A percentile compares a stretch with the other conserved stretches of the same genome.
Conservation (phyloP, 139 green algal genomes). For the Chlorella sp. region DNA sequence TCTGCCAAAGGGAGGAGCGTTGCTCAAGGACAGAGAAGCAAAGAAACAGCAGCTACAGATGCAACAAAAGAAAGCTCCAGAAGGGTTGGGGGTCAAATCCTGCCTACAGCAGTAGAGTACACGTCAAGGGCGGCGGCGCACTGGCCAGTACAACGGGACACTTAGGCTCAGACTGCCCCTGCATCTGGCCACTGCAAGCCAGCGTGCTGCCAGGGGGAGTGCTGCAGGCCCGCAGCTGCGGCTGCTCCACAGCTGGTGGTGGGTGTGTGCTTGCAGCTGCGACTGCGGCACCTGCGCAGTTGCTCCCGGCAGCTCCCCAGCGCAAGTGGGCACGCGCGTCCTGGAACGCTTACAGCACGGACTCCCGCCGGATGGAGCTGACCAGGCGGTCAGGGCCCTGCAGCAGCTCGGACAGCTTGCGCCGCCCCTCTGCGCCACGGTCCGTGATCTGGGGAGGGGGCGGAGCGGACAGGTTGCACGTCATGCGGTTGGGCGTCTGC, state of each 20-base stretch:
- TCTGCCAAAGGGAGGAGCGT: too few species aligned
- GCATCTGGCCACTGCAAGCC: too few species aligned
- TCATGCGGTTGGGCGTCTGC: too few species aligned
- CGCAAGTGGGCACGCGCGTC: too few species aligned
- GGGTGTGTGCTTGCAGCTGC: background rate
- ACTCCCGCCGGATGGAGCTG: slow-evolving; percentile 39
- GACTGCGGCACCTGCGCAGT: background rate
- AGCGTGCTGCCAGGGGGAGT: too few species aligned
- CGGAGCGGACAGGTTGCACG: too few species aligned
- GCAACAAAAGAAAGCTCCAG: too few species aligned
- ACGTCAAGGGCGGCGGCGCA: too few species aligned
- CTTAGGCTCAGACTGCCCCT: too few species aligned
- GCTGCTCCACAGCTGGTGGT: background rate
- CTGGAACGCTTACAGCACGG: slow-evolving; percentile 39
- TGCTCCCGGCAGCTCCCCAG: background rate
- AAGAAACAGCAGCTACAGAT: background rate
- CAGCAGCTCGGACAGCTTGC: slow-evolving; percentile 55
- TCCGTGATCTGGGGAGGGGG: slow-evolving; percentile 52
- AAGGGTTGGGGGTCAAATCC: background rate
- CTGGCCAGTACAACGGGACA: too few species aligned
- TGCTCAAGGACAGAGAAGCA: background rate
- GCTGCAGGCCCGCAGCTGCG: too few species aligned
- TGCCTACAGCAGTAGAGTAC: background rate
- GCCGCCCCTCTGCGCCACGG: slow-evolving; percentile 51
- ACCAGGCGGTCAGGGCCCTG: slow-evolving; percentile 30